These are phyloP conservation scores for Calocera viscosa DNA, from an alignment of 768 basidiomycete species.

Conservation along the genomic window DNA sequence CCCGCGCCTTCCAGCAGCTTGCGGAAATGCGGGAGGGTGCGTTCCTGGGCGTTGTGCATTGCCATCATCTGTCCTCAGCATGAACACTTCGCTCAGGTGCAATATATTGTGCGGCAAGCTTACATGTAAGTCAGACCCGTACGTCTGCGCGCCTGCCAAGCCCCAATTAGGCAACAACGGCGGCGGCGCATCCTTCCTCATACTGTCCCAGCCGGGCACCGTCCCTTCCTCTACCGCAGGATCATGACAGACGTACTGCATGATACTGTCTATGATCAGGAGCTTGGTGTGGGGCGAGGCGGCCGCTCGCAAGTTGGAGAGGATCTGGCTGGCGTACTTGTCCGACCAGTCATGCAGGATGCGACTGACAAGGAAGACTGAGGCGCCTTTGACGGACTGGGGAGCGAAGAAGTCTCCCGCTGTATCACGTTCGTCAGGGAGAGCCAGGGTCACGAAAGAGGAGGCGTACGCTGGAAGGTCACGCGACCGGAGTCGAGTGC, in stretches of 20 bases:
- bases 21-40: slow-evolving; percentile 52
- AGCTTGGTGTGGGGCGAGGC: slow-evolving; percentile 40
- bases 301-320: slow-evolving; percentile 35
- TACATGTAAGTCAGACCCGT: neutral
- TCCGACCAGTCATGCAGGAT: slow-evolving; percentile 75
- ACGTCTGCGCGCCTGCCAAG: slow-evolving; percentile 17
- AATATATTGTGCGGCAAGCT: neutral
- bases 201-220: slow-evolving; percentile 16
- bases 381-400: slow-evolving; percentile 38
- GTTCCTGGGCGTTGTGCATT: slow-evolving; percentile 55
- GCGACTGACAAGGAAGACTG: slow-evolving; percentile 57
- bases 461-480: slow-evolving; percentile 38
- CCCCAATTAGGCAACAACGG: slow-evolving; percentile 65
- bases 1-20: slow-evolving; percentile 43
- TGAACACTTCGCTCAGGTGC: neutral
- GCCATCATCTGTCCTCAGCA: slow-evolving; percentile 45
- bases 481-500: slow-evolving; percentile 43
- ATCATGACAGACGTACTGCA: slow-evolving; percentile 24
- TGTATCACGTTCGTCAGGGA: slow-evolving; percentile 16
- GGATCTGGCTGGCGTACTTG: slow-evolving; percentile 35
- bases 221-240: slow-evolving; percentile 18
- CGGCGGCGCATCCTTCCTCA: slow-evolving; percentile 31
- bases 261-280: slow-evolving; percentile 57
- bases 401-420: slow-evolving; percentile 67
- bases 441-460: neutral